A percentile compares a stretch with the other conserved stretches of the same genome.
Evolutionary conservation across 2,329 filamentous ascomycete genomes (phyloP).

Genomic region (Aureobasidium sp.): DNA sequence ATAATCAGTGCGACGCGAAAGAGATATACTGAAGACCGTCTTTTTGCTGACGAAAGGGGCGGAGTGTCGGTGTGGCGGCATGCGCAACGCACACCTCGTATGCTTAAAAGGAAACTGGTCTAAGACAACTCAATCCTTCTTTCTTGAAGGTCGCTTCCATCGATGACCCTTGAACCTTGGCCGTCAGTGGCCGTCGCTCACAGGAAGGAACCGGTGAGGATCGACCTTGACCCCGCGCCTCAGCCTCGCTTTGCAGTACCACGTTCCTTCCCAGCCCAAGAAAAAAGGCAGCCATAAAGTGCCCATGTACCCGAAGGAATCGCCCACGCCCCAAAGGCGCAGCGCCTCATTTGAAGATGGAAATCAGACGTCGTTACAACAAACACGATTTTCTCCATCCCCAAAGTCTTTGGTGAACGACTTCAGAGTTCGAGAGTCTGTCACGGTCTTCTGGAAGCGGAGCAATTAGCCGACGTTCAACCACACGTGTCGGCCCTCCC

Average conservation of each 20-base stretch:
- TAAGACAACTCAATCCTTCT: not conserved
- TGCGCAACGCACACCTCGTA: not conserved
- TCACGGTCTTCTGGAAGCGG: not conserved
- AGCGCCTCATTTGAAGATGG: constrained; percentile 14
- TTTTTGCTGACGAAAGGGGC: not conserved
- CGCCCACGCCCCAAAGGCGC: constrained; percentile 2
- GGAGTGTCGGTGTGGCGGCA: not conserved
- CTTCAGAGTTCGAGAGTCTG: not conserved
- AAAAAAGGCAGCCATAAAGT: constrained; percentile 3
- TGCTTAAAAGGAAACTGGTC: constrained; percentile 1
- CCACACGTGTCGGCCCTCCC: not conserved
- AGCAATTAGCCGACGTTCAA: constrained; percentile 1
- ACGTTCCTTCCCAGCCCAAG: not conserved
- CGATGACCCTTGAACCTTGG: no score
- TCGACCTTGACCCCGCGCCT: constrained; percentile 6
- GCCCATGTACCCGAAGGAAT: not conserved
- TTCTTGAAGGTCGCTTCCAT: not conserved
- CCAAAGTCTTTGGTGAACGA: not conserved
- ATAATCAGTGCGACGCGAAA: not conserved
- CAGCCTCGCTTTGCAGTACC: not conserved
- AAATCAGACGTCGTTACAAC: not conserved
- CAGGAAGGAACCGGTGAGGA: constrained; percentile 1
- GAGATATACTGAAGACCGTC: not conserved
- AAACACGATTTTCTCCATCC: not conserved
- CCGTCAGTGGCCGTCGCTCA: not conserved